Evolutionary conservation across 352 stramenopile genomes (phyloP).

Genomic region (Thalassiosira oceanica): DNA sequence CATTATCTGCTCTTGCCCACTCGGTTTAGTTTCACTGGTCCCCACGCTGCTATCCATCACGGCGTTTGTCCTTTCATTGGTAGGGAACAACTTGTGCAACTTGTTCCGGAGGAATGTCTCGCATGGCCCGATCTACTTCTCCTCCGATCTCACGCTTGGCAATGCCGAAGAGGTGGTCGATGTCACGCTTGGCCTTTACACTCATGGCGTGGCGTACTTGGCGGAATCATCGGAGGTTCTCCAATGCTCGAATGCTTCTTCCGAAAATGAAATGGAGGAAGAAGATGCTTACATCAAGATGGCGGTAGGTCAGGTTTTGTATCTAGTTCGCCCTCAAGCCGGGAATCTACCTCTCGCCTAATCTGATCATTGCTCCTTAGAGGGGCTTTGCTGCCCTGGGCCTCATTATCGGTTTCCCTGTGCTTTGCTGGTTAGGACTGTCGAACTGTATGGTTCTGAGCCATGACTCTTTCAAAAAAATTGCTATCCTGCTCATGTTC

Average conservation of each 20-base stretch:
- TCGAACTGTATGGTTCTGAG: constrained; percentile 25
- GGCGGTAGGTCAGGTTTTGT: no score
- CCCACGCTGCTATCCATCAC: constrained; percentile 12
- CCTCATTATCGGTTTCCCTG: constrained; percentile 52
- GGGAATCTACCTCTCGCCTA: no score
- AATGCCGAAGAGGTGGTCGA: constrained; percentile 6
- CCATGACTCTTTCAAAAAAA: constrained; percentile 1
- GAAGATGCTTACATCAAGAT: constrained; percentile 20
- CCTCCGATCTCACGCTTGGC: neutral
- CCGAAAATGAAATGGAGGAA: neutral
- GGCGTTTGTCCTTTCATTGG: constrained; percentile 6
- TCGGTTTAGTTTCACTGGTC: constrained; percentile 7
- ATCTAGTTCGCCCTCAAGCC: no score
- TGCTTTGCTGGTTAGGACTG: constrained; percentile 6
- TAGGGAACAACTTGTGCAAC: constrained; percentile 22
- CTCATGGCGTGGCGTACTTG: no score
- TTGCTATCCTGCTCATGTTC: constrained; percentile 9
- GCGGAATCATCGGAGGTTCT: constrained; percentile 1
- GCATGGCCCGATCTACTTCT: neutral
- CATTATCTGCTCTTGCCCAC: constrained; percentile 13
- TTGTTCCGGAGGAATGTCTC: constrained; percentile 15
- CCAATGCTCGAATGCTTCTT: constrained; percentile 1
- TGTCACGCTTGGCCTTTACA: constrained; percentile 12
- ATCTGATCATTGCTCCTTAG: no score
- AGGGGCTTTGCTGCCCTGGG: constrained; percentile 21